These are phyloP conservation scores for Colletotrichum sp. DNA, from an alignment of 2,329 filamentous ascomycete genomes.

Conservation along the genomic window DNA sequence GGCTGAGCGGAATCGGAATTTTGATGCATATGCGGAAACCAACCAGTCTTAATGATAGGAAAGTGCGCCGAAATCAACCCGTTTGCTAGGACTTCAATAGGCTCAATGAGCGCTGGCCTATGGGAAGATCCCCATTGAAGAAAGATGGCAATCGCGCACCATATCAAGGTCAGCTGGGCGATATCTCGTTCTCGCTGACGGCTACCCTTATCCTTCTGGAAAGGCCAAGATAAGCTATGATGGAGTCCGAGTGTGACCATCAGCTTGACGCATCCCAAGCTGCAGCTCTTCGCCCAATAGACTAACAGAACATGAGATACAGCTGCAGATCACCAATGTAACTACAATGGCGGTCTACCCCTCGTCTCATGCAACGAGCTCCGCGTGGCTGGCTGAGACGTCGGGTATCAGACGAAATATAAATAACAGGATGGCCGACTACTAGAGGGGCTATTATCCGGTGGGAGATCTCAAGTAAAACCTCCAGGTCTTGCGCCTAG, in stretches of 20 bases:
- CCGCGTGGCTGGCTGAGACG: not conserved
- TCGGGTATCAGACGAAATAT: not conserved
- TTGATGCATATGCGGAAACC: not conserved
- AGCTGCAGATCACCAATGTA: not conserved
- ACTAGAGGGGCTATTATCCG: not conserved
- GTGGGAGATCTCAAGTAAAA: not conserved
- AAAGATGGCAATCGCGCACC: not conserved
- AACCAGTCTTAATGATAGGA: not conserved
- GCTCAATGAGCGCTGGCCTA: not conserved
- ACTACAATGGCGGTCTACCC: not conserved
- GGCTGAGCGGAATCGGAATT: not conserved
- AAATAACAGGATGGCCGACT: not conserved
- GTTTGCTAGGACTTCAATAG: not conserved
- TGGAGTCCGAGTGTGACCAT: not conserved
- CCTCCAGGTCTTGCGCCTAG: not conserved
- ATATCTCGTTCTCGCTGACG: not conserved
- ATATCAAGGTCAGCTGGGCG: not conserved
- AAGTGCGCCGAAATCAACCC: not conserved
- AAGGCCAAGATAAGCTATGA: not conserved
- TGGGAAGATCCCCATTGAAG: not conserved
- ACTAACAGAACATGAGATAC: not conserved
- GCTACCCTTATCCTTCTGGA: not conserved
- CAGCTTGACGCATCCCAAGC: not conserved
- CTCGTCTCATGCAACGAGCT: not conserved
- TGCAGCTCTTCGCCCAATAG: not conserved